Evolutionary conservation across 345 rosid genomes (phyloP).

Genomic region (Citrus medica): DNA sequence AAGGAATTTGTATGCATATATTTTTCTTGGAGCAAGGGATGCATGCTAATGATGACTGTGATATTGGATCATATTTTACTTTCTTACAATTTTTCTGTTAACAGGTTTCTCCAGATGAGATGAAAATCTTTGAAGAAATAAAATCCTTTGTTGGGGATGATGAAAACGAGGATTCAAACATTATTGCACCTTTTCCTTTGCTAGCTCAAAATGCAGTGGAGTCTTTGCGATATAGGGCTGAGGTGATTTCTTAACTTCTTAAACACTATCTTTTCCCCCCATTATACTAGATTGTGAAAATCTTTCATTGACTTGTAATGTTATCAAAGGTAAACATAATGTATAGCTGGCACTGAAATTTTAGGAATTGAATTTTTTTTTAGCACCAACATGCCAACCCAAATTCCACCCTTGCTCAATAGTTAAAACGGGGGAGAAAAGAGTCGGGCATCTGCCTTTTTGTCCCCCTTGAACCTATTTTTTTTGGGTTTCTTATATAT

Average conservation of each 20-base stretch:
- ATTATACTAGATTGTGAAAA: neutral
- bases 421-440: neutral
- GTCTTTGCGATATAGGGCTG: constrained; percentile 86
- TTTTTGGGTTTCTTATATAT: neutral
- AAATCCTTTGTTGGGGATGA: constrained; percentile 63
- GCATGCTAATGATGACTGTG: neutral
- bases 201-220: constrained; percentile 79
- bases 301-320: neutral
- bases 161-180: constrained; percentile 40
- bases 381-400: neutral
- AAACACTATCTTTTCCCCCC: neutral
- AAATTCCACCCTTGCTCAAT: neutral
- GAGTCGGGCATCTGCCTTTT: neutral
- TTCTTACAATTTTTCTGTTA: constrained; percentile 16
- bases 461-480: neutral
- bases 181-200: constrained; percentile 60
- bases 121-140: constrained; percentile 73
- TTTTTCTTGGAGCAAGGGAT: neutral
- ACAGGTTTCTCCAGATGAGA: constrained; percentile 81
- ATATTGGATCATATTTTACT: neutral
- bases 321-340: neutral
- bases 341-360: neutral
- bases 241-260: constrained; percentile 41
- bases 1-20: neutral
- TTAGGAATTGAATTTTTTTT: neutral